Percentiles rank a stretch among this genome's conserved stretches.
Conservation (phyloP, 2,329 filamentous ascomycete genomes). For the Verticillium zaregamsianum region DNA sequence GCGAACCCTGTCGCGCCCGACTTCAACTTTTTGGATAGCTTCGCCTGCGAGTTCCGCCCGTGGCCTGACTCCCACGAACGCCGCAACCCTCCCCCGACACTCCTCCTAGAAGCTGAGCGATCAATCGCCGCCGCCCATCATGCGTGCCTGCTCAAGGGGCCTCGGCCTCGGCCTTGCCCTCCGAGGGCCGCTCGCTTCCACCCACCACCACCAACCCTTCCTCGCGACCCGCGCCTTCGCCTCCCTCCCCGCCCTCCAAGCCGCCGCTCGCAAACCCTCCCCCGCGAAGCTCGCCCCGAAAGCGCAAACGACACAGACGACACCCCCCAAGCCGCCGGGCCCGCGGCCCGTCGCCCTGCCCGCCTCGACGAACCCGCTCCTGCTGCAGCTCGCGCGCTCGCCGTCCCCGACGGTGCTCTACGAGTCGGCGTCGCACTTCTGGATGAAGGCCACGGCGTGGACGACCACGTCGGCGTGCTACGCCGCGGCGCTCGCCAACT, state of each 20-base stretch:
- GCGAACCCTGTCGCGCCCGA: slow-evolving; percentile 2
- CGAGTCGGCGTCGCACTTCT: slow-evolving; percentile 59
- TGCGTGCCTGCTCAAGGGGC: slow-evolving; percentile 9
- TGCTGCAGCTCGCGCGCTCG: slow-evolving; percentile 52
- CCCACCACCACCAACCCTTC: slow-evolving; percentile 2
- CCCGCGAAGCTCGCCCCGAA: background rate
- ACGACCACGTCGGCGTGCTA: slow-evolving; percentile 50
- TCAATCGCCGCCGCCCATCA: background rate
- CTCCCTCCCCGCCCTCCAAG: slow-evolving; percentile 2
- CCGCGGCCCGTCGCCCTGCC: background rate
- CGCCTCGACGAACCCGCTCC: slow-evolving; percentile 36
- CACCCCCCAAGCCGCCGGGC: background rate
- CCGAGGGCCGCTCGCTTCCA: slow-evolving; percentile 1
- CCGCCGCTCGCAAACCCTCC: background rate
- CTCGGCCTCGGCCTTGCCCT: slow-evolving; percentile 8
- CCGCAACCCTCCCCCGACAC: background rate
- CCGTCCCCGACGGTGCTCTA: slow-evolving; percentile 58
- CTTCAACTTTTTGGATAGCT: slow-evolving; percentile 14
- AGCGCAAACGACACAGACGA: background rate
- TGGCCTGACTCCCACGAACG: background rate
- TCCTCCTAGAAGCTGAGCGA: background rate
- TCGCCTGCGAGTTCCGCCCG: slow-evolving; percentile 1
- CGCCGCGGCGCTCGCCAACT: slow-evolving; percentile 45
- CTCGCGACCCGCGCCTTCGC: slow-evolving; percentile 5
- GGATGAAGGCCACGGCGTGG: slow-evolving; percentile 59